Percentiles rank a stretch among this genome's conserved stretches.
Evolutionary conservation across 75 land plant genomes (phyloP).

Genomic region (Picea glauca): DNA sequence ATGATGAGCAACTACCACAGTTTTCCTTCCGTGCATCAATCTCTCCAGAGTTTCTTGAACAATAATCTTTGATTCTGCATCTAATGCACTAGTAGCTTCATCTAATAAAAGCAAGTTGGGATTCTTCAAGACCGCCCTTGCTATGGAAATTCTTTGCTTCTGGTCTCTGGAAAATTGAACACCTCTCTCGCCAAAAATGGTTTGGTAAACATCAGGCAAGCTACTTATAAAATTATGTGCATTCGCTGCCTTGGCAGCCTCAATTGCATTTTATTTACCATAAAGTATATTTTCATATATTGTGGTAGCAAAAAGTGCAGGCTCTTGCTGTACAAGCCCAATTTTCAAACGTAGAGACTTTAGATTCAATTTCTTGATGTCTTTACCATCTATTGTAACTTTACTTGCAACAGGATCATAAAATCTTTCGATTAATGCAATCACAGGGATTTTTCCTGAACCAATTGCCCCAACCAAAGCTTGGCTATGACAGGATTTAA

Average conservation of each 20-base stretch:
- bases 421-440: slow-evolving; percentile 72
- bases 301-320: slow-evolving; percentile 78
- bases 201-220: slow-evolving; percentile 72
- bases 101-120: slow-evolving; percentile 83
- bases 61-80: slow-evolving; percentile 44
- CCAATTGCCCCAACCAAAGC: slow-evolving; percentile 87
- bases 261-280: slow-evolving; percentile 78
- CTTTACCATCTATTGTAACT: slow-evolving; percentile 85
- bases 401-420: slow-evolving; percentile 74
- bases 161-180: slow-evolving; percentile 37
- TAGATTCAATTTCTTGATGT: slow-evolving; percentile 75
- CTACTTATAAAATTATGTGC: slow-evolving; percentile 77
- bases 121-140: slow-evolving; percentile 94
- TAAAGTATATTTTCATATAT: slow-evolving; percentile 91
- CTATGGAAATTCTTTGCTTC: slow-evolving; percentile 91
- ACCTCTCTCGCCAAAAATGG: slow-evolving; percentile 89
- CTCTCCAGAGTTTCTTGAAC: too few relatives aligned
- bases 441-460: slow-evolving; percentile 81
- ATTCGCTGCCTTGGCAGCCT: slow-evolving; percentile 85
- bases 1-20: too few relatives aligned
- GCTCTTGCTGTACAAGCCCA: slow-evolving; percentile 98
- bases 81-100: slow-evolving; percentile 96
- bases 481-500: slow-evolving; percentile 65
- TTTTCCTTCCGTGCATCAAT: too few relatives aligned
- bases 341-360: slow-evolving; percentile 37